These are phyloP conservation scores for Collybiopsis luxurians DNA, from an alignment of 768 basidiomycete genomes.

Conservation along the genomic window DNA sequence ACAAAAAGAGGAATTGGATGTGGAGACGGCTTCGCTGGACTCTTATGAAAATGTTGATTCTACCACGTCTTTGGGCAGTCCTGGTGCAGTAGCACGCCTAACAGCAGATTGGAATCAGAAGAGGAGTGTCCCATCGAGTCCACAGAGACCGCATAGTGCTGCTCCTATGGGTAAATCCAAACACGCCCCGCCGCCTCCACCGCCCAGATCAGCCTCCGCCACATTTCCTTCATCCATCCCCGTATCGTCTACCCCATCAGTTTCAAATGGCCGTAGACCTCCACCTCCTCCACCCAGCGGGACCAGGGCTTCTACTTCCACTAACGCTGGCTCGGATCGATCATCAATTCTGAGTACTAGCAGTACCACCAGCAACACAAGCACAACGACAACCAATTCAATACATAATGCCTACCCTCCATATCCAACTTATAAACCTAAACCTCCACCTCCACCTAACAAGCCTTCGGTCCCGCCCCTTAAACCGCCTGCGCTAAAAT, in stretches of 20 bases:
- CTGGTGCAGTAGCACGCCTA: conserved; percentile 42
- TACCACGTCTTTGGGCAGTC: conserved; percentile 50
- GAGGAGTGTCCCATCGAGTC: conserved; percentile 39
- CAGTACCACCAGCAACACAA: conserved; percentile 39
- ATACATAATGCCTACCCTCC: background rate
- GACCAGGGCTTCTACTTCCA: conserved; percentile 27
- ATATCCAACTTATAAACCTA: conserved; percentile 13
- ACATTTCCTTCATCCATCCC: conserved; percentile 18
- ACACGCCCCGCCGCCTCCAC: conserved; percentile 12
- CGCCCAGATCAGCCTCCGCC: conserved; percentile 11
- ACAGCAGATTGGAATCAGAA: conserved; percentile 47
- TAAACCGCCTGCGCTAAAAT: background rate
- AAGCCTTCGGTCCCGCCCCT: background rate
- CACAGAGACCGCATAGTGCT: conserved; percentile 39
- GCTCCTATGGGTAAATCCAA: background rate
- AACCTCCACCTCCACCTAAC: conserved; percentile 10
- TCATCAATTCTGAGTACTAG: conserved; percentile 60
- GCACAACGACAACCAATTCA: conserved; percentile 19
- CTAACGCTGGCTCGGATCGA: conserved; percentile 51
- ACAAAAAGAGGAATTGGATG: conserved; percentile 29
- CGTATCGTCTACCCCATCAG: conserved; percentile 10
- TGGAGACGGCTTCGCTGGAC: conserved; percentile 55
- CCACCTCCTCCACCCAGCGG: conserved; percentile 17
- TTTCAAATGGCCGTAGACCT: conserved; percentile 7
- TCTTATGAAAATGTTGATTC: conserved; percentile 65